A percentile compares a stretch with the other conserved stretches of the same genome.
These are phyloP conservation scores for Paraphoma sp. DNA, from an alignment of 2,329 filamentous ascomycete genomes.

Conservation along the genomic window DNA sequence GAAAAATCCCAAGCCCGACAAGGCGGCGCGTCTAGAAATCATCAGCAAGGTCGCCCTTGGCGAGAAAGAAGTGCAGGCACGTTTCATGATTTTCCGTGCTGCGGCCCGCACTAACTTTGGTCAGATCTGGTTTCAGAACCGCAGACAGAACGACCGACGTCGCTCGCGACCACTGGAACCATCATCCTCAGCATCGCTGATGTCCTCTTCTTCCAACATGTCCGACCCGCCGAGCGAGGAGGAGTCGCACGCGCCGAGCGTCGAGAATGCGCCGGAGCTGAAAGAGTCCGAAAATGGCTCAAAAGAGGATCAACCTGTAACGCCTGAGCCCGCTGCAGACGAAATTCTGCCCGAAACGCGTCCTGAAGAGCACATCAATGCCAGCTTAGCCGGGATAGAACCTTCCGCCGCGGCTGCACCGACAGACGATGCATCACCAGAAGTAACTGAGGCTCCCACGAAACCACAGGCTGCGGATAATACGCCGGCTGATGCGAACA, in stretches of 20 bases:
- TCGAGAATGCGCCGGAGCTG: constrained; percentile 25
- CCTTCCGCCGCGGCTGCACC: background rate
- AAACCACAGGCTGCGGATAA: constrained; percentile 24
- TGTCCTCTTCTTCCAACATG: constrained; percentile 47
- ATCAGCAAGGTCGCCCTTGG: constrained; percentile 85
- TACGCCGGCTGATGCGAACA: constrained; percentile 27
- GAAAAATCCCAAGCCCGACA: constrained; percentile 89
- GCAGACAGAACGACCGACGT: constrained; percentile 80
- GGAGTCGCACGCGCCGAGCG: constrained; percentile 29
- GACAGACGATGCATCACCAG: background rate
- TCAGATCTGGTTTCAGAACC: constrained; percentile 97
- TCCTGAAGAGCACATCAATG: constrained; percentile 9
- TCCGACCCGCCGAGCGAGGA: constrained; percentile 44
- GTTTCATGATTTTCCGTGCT: constrained; percentile 42
- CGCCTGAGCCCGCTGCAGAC: constrained; percentile 28
- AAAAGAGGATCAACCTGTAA: constrained; percentile 26
- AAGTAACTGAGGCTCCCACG: constrained; percentile 22
- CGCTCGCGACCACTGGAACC: constrained; percentile 77
- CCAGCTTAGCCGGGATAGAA: background rate
- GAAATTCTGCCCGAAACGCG: constrained; percentile 21
- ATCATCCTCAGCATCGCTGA: constrained; percentile 40
- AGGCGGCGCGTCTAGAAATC: constrained; percentile 82
- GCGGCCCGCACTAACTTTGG: constrained; percentile 35
- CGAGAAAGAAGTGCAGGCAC: constrained; percentile 95
- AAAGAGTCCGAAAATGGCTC: constrained; percentile 21